Base-by-base conservation (phyloP, 306 rosid species). In the Cicer judaicum region DNA sequence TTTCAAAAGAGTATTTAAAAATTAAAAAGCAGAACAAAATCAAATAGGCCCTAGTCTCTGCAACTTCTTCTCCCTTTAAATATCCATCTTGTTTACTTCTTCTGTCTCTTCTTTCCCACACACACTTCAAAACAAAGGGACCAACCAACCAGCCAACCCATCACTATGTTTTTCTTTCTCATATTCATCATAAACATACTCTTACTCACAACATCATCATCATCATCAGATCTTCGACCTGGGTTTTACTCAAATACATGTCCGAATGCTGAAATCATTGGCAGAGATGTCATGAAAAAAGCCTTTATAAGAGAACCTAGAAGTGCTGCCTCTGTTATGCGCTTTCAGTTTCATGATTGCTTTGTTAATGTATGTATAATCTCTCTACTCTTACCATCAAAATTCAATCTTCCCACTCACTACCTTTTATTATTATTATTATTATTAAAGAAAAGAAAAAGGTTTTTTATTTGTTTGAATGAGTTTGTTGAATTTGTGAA, bases 291-390 rank as follows among this genome's bases (percentile, higher is more conserved):
- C 67, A 91, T 94, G 96, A 78, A 73, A 13, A 90, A 71, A 38
- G 91, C 96, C 13, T 65, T 87, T 13, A 3, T 77, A 11, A 71
- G 85, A 73, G 97, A 91, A 70, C 86, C 96, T 2, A 80, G 96
- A 16, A 88, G 97, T 19, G 83, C 87, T 19, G 98, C 98, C 73
- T 94, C 97, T 0, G 95, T 94, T 36, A 91, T 94, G 98, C 88
- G 97, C 15, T 79, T 94, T 68, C 95, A 94, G 50, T 94, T 90
- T 64, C 95, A 94, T 38, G 98, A 91, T 49, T 94, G 98, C 90
- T 83, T 94, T 16, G 96, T 94, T 16, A 86, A 85, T 63, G 97
- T 92, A 74, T 52, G 81, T 60, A 24, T 38, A 16, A 4, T 8
- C 13, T 60, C 18, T 69, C 15, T 10, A 67, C 41, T 21, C 56